Evolutionary conservation across 1,284 basidiomycete genomes (phyloP).

Genomic region (Ustilago xerochloae): DNA sequence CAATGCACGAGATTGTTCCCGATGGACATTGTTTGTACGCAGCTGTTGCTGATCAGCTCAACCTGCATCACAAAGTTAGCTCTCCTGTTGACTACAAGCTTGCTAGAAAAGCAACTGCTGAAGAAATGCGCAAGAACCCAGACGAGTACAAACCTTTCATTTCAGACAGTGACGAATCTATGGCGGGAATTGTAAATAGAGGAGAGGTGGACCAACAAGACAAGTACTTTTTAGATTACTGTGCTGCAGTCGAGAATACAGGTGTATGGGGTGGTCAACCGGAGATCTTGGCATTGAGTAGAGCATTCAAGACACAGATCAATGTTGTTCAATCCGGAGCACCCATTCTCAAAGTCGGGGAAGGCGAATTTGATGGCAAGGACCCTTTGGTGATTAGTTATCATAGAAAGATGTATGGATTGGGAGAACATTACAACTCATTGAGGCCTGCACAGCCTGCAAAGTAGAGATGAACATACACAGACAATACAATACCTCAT

Average conservation of each 20-base stretch:
- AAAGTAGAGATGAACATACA: neutral
- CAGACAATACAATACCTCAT: neutral
- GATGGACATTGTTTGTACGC: constrained; percentile 96
- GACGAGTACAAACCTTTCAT: constrained; percentile 96
- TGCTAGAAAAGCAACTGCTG: constrained; percentile 78
- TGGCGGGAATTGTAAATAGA: constrained; percentile 76
- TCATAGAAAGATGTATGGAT: constrained; percentile 65
- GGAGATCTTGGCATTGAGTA: constrained; percentile 89
- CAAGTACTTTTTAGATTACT: constrained; percentile 80
- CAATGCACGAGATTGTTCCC: constrained; percentile 76
- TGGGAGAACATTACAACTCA: constrained; percentile 67
- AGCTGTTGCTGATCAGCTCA: constrained; percentile 83
- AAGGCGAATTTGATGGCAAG: constrained; percentile 71
- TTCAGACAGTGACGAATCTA: constrained; percentile 70
- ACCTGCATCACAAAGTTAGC: constrained; percentile 26
- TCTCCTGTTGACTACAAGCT: constrained; percentile 68
- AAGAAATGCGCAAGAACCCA: constrained; percentile 84
- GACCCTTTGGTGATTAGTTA: constrained; percentile 58
- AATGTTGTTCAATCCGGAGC: constrained; percentile 87
- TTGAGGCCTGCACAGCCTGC: constrained; percentile 37
- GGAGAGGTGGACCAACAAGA: constrained; percentile 76
- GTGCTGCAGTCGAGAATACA: constrained; percentile 81
- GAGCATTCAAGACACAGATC: constrained; percentile 86
- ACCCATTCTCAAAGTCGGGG: constrained; percentile 79
- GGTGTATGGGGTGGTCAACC: constrained; percentile 97